Base-by-base conservation (phyloP, 2,329 filamentous ascomycete genomes). In the Blastomyces percursus region DNA sequence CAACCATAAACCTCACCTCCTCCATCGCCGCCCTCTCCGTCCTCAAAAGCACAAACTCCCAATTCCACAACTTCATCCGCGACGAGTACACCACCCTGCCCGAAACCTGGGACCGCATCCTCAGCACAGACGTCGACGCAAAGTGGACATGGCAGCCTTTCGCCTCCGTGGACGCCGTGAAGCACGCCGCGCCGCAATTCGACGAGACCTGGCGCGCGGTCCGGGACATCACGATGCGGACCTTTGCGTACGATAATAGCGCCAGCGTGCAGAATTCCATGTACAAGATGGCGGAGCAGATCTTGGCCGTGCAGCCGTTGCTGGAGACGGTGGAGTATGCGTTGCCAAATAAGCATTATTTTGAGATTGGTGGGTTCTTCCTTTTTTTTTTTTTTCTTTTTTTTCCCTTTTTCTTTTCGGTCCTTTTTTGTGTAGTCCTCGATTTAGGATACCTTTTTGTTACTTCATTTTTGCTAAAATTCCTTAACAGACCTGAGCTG, bases 301-400 rank as follows among this genome's bases (percentile, higher is more conserved):
- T 99, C 68, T 81, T 99, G 61, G 87, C 84, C 9, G 84, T 81
- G 27, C 89, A 86, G 30, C 88, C 91, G 16, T 80, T 86, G 66
- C 83, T 91, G 27, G 84, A 87, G 54, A 81, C 82, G 27, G 90
- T 94, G 51, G 84, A 88, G 69, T 97, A 96, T 74, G 82, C 87
- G 9, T 81, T 99, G 71, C 94, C 94, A 12, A 99, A 99, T 81
- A 97, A 96, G 81, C 94, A 99, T 78, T 97, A 96, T 79, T 97
- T 97, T 73, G 93, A 97, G 77, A 87, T 97, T 75, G 89, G 75
- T 76, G 71, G 59, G 75, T 73, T 64, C 48, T 46, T 21, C 42
- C 12, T 5, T 19, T 19, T 51, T 46, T 30, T 4, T 30, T 30
- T 30, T 30, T 46, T 14, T 24, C n/a, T 27, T n/a, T 60, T 27